Base-by-base conservation (phyloP, 768 basidiomycete species). In the Hysterangium stoloniferum region DNA sequence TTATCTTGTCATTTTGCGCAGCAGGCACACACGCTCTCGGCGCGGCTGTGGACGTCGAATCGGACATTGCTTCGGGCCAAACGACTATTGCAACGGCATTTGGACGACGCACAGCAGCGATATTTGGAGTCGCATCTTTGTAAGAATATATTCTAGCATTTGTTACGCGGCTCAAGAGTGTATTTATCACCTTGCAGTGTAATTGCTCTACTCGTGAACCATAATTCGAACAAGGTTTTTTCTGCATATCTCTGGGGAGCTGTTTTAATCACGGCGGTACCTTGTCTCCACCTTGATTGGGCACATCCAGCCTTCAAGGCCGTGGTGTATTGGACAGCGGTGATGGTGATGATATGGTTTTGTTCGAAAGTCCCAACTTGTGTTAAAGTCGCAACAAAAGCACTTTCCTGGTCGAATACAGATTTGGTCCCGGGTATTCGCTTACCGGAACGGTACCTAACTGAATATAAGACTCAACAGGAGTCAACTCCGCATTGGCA, bases 21-120 rank as follows among this genome's bases (percentile, higher is more conserved):
- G n/a, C 54, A 17, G 56, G 56, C 13, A 45, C 55, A 8, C 56
- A 57, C 38, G 55, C 56, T 32, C 53, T 57, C 11, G 56, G 54
- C 15, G 54, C 56, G 17, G 54, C 33, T 13, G 50, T 55, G 20
- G 56, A 57, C 37, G 31, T 48, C 35, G 54, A 57, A 31, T 48
- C 50, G 36, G 56, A 57, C 33, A 33, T 48, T 33, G 45, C 36
- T 19, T 54, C 54, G 6, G 56, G 56, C n/a, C 54, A 55, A 28
- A 45, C 35, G 24, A 57, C 54, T 3, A 48, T 57, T 22, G 56
- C 56, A 15, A 55, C 54, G 15, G 46, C 25, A 13, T 51, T 53
- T 17, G 56, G 56, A 1, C 27, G 24, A 15, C 20, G 43, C 17
- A 13, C 35, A 12, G 49, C 55, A 22, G 50, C 35, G 12, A 27